Base-by-base conservation (phyloP, 2,329 filamentous ascomycete species). In the Penicillium sp. region DNA sequence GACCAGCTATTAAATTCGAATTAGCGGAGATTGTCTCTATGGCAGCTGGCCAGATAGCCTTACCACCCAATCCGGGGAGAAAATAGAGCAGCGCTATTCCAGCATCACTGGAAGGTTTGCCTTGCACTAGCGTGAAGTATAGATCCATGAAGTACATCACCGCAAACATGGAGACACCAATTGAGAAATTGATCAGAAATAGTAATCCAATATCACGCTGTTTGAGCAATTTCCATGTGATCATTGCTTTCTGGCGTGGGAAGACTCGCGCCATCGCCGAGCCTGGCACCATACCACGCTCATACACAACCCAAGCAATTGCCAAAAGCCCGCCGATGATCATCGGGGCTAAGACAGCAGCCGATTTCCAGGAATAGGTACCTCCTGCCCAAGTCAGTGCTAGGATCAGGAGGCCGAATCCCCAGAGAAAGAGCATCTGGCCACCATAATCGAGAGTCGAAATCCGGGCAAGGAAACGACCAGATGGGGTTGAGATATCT, bases 101-200 rank as follows among this genome's bases (percentile, higher is more conserved):
- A 6, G 46, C 35, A 30, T 47, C 46, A 9, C 46, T 40, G 30
- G 46, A 47, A 9, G 16, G 27, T 16, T 27, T 40, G 7, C 46
- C 35, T 19, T 47, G 26, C 26, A 47, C 46, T 7, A 47, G n/a
- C 6, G 46, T 27, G 19, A 47, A 40, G 8, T 39, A 47, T 19
- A 40, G 27, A 19, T 47, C 35, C 46, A 40, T 47, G 13, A 47
- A 47, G 6, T 47, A 47, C 46, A 39, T 40, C 14, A 47, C 46
- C 0, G 35, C 46, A 19, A 47, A 47, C 46, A 39, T 29, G 16
- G 7, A 14, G 7, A 47, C 36, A 2, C 46, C 46, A 9, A 30
- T 2, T 1, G 46, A 39, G 13, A 40, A 29, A 23, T 47, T 47
- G 2, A 40, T 27, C 16, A 47, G 2, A 9, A 47, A 40, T 5